Evolutionary conservation across 805 yeast species (phyloP).

Genomic region (Naumovozyma castellii): DNA sequence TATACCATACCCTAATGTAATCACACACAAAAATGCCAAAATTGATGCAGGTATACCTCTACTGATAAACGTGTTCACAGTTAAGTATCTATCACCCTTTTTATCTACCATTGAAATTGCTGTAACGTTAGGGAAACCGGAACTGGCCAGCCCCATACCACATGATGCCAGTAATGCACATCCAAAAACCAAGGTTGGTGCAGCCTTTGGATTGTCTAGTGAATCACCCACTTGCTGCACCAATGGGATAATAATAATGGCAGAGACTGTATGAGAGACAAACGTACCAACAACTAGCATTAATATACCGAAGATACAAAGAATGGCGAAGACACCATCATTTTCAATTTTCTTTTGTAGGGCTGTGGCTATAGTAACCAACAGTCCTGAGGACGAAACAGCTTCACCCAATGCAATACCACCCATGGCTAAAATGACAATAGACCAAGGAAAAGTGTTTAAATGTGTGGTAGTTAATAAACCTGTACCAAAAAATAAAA

Average conservation of each 20-base stretch:
- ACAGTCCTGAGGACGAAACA: conserved; percentile 81
- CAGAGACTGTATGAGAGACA: conserved; percentile 95
- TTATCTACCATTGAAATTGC: conserved; percentile 92
- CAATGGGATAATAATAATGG: conserved; percentile 81
- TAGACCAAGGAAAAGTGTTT: conserved; percentile 93
- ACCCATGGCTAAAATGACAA: conserved; percentile 93
- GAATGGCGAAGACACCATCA: conserved; percentile 55
- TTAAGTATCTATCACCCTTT: conserved; percentile 78
- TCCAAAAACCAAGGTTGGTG: conserved; percentile 33
- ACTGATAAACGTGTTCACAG: conserved; percentile 72
- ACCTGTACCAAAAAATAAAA: conserved; percentile 84
- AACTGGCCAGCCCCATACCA: conserved; percentile 96
- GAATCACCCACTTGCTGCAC: conserved; percentile 78
- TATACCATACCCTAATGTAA: conserved; percentile 72
- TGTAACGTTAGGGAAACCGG: conserved; percentile 97
- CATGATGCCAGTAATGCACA: conserved; percentile 67
- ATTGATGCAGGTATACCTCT: conserved; percentile 87
- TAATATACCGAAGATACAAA: conserved; percentile 73
- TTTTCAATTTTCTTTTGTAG: conserved; percentile 59
- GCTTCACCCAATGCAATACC: conserved; percentile 92
- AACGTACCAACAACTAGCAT: conserved; percentile 85
- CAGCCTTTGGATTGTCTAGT: conserved; percentile 64
- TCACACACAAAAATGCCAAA: conserved; percentile 59
- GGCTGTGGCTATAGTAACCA: conserved; percentile 63
- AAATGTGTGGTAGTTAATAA: conserved; percentile 74